A percentile compares a stretch with the other conserved stretches of the same genome.
Conservation (phyloP, 495 filamentous ascomycete genomes). For the Chlorociboria aeruginascens region DNA sequence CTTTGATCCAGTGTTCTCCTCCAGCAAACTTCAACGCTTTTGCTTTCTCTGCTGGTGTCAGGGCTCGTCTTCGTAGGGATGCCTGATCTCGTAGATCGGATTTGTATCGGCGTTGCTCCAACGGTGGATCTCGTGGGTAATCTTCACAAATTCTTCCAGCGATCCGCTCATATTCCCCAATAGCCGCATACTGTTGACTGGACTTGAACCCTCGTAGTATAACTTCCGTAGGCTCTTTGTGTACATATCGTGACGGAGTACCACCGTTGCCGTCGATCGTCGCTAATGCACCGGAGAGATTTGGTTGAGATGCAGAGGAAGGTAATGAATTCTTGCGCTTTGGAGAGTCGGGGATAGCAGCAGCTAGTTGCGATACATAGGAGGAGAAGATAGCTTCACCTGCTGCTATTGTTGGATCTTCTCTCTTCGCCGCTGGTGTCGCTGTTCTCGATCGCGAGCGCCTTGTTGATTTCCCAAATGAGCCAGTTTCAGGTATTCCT, state of each 20-base stretch:
- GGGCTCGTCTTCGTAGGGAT: slow-evolving; percentile 38
- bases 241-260: slow-evolving; percentile 30
- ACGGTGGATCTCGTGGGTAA: slow-evolving; percentile 61
- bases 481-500: slow-evolving; percentile 35
- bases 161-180: slow-evolving; percentile 73
- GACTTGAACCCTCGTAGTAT: slow-evolving; percentile 72
- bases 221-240: slow-evolving; percentile 64
- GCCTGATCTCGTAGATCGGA: slow-evolving; percentile 55
- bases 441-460: slow-evolving; percentile 39
- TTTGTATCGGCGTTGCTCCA: slow-evolving; percentile 40
- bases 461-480: slow-evolving; percentile 43
- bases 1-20: slow-evolving; percentile 82
- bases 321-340: slow-evolving; percentile 14
- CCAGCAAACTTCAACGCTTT: slow-evolving; percentile 66
- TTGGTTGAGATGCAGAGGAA: slow-evolving; percentile 13
- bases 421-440: slow-evolving; percentile 36
- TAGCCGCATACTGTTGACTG: slow-evolving; percentile 68
- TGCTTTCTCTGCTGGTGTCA: slow-evolving; percentile 57
- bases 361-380: slow-evolving; percentile 8
- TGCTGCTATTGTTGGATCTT: slow-evolving; percentile 41
- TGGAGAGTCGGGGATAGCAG: slow-evolving; percentile 13
- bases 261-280: slow-evolving; percentile 9
- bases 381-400: slow-evolving; percentile 33
- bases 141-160: slow-evolving; percentile 79
- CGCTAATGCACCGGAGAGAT: slow-evolving; percentile 2